Evolutionary conservation across 2,329 filamentous ascomycete genomes (phyloP).

Genomic region (Curvularia spicifera): DNA sequence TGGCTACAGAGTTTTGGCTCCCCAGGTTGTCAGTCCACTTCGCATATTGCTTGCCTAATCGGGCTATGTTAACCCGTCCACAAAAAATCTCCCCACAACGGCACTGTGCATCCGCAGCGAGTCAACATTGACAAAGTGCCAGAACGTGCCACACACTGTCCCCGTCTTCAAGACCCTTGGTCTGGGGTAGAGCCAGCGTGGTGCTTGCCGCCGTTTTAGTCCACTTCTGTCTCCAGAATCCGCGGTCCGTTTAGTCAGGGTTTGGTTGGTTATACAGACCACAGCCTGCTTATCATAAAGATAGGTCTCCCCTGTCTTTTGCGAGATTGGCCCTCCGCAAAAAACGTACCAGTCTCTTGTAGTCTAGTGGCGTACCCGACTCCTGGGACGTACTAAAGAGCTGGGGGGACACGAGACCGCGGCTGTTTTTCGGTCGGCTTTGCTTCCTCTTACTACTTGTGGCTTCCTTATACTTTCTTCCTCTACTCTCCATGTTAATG

Average conservation of each 20-base stretch:
- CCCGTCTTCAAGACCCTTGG: constrained; percentile 4
- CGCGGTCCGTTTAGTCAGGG: constrained; percentile 3
- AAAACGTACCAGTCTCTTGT: constrained; percentile 6
- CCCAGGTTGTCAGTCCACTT: constrained; percentile 9
- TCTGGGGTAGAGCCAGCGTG: constrained; percentile 9
- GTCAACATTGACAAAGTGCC: constrained; percentile 7
- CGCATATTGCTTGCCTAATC: constrained; percentile 18
- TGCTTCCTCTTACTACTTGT: constrained; percentile 4
- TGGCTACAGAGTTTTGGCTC: constrained; percentile 4
- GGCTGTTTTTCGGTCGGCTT: constrained; percentile 8
- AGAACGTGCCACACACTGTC: constrained; percentile 3
- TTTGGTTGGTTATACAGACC: not conserved
- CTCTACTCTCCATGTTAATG: constrained; percentile 5
- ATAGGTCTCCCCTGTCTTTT: constrained; percentile 7
- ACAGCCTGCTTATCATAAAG: constrained; percentile 8
- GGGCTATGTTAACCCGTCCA: constrained; percentile 19
- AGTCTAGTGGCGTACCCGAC: constrained; percentile 18
- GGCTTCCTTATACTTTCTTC: constrained; percentile 1
- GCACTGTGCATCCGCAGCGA: constrained; percentile 10
- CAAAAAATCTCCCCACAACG: constrained; percentile 17
- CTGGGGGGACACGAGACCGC: constrained; percentile 10
- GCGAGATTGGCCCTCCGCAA: constrained; percentile 8
- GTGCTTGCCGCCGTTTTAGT: constrained; percentile 20
- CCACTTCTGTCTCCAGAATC: constrained; percentile 22
- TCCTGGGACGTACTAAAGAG: constrained; percentile 10